Evolutionary conservation across 768 basidiomycete genomes (phyloP).

Genomic region (Coprinellus micaceus): DNA sequence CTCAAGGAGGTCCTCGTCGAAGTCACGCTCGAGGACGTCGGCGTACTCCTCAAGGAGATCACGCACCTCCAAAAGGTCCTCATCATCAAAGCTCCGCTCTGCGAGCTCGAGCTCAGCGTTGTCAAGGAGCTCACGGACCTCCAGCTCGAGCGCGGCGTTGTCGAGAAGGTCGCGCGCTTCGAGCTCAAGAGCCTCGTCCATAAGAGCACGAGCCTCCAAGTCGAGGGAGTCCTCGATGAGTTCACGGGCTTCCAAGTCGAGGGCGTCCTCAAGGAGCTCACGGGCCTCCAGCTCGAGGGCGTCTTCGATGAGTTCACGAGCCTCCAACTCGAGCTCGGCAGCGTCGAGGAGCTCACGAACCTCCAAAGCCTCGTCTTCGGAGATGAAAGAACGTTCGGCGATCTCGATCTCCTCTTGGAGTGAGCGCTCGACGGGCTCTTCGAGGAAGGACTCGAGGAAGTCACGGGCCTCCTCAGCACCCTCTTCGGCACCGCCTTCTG

Average conservation of each 20-base stretch:
- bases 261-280: not conserved
- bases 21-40: not conserved
- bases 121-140: not conserved
- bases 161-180: not conserved
- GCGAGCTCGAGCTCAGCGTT: not conserved
- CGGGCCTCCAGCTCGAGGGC: not conserved
- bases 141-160: not conserved
- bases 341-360: not conserved
- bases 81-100: not conserved
- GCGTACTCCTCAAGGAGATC: not conserved
- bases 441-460: not conserved
- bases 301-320: not conserved
- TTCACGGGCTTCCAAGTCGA: not conserved
- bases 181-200: not conserved
- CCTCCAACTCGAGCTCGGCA: not conserved
- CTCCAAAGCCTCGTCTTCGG: not conserved
- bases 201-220: not conserved
- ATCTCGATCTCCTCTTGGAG: not conserved
- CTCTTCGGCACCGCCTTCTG: not conserved
- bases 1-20: not conserved
- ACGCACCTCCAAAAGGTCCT: not conserved
- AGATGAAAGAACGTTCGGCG: not conserved
- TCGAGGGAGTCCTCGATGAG: not conserved
- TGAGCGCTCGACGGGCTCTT: slow-evolving; percentile 2
- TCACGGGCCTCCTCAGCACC: slow-evolving; percentile 3